Conservation (phyloP, 352 stramenopile genomes). For the Phytophthora foliorum region DNA sequence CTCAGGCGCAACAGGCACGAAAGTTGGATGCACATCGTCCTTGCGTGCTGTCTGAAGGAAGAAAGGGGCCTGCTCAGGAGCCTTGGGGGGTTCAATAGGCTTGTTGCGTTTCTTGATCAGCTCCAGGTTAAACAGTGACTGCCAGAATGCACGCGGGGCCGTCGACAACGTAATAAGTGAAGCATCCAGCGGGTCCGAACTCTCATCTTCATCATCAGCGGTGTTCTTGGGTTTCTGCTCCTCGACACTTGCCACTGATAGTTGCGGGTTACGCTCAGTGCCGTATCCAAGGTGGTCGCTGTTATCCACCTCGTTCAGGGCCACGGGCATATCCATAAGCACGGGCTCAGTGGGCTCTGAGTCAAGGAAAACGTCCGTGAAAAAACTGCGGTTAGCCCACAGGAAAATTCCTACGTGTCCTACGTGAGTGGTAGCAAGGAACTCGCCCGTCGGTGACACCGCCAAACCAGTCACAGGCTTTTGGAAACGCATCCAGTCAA, state of each 20-base stretch:
- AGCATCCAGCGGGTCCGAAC: constrained; percentile 63
- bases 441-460: constrained; percentile 96
- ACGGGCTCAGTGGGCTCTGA: constrained; percentile 76
- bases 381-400: constrained; percentile 96
- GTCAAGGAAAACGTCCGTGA: constrained; percentile 90
- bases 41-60: constrained; percentile 94
- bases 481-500: constrained; percentile 96
- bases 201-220: constrained; percentile 45
- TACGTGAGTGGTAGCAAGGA: constrained; percentile 95
- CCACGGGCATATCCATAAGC: constrained; percentile 93
- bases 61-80: constrained; percentile 95
- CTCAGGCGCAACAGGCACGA: constrained; percentile 62
- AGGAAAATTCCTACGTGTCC: constrained; percentile 94
- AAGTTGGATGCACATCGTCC: constrained; percentile 82
- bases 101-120: constrained; percentile 98
- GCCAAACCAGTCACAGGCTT: constrained; percentile 92
- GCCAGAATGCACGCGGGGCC: constrained; percentile 88
- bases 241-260: constrained; percentile 45
- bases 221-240: constrained; percentile 57
- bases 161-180: constrained; percentile 83
- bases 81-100: constrained; percentile 94
- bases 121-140: constrained; percentile 93
- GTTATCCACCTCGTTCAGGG: constrained; percentile 88
- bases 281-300: constrained; percentile 65
- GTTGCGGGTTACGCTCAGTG: constrained; percentile 61